phyloP scores from a whole-genome alignment of 176 grass and related monocot species.

The Cocos nucifera region DNA sequence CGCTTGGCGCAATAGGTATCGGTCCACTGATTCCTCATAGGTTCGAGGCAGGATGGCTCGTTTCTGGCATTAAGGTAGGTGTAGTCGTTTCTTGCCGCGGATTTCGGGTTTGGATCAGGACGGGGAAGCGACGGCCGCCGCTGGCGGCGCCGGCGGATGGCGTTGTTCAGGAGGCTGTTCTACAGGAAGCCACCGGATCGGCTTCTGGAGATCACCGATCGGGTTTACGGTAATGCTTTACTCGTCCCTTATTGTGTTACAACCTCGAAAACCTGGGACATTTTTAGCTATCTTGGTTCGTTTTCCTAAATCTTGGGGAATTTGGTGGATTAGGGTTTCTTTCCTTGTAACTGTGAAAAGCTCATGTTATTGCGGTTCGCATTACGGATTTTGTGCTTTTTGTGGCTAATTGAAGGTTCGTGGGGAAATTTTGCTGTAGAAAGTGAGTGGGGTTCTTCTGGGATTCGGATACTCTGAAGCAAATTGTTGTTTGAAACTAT shows the following conservation, averaged over 20 bases:
- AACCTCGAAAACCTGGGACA: background rate
- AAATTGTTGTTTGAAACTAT: too few relatives aligned
- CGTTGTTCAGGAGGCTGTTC: slow-evolving; percentile 94
- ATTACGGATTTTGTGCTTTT: background rate
- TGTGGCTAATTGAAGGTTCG: background rate
- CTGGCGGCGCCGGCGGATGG: slow-evolving; percentile 57
- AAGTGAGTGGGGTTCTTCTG: too few relatives aligned
- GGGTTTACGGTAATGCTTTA: slow-evolving; percentile 66
- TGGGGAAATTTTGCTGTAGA: too few relatives aligned
- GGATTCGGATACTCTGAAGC: too few relatives aligned
- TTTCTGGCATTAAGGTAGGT: too few relatives aligned
- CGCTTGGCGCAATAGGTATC: too few relatives aligned
- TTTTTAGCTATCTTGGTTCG: background rate
- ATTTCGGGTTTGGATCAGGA: slow-evolving; percentile 13
- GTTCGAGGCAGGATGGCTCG: too few relatives aligned
- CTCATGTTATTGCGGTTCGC: background rate
- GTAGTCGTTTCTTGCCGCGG: slow-evolving; percentile 9
- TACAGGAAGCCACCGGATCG: slow-evolving; percentile 87
- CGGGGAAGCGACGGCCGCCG: slow-evolving; percentile 30
- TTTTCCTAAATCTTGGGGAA: background rate
- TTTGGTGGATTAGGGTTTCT: slow-evolving; percentile 9
- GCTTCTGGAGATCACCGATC: slow-evolving; percentile 88
- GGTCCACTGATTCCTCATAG: too few relatives aligned
- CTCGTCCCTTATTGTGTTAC: background rate
- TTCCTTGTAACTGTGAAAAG: background rate